These are phyloP conservation scores for Heterococcus sp. DNA, from an alignment of 108 stramenopile species.

Conservation along the genomic window DNA sequence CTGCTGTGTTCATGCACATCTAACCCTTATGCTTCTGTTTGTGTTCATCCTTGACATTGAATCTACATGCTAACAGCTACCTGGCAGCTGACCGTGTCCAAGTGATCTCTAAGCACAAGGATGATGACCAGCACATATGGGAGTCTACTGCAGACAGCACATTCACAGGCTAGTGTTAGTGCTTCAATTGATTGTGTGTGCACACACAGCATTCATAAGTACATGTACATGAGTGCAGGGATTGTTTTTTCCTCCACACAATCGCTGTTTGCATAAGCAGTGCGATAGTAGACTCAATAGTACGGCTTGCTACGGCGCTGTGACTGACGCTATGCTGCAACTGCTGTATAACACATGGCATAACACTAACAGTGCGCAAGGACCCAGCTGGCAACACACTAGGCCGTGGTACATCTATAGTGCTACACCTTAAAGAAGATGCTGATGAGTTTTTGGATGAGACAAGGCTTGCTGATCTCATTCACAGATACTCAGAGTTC, in stretches of 20 bases:
- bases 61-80: no score
- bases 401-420: slow-evolving; percentile 96
- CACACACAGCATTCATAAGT: not conserved
- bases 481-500: slow-evolving; percentile 97
- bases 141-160: slow-evolving; percentile 62
- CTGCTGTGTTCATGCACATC: no score
- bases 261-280: no score
- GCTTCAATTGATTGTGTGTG: not conserved
- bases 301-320: no score
- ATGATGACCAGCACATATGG: slow-evolving; percentile 94
- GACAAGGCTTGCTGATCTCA: slow-evolving; percentile 71
- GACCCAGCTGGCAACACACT: slow-evolving; percentile 96
- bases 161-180: slow-evolving; percentile 56
- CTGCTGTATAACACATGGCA: not conserved
- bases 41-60: not conserved
- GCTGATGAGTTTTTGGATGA: slow-evolving; percentile 72
- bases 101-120: slow-evolving; percentile 87
- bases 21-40: no score
- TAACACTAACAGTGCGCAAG: slow-evolving; percentile 59
- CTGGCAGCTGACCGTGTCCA: slow-evolving; percentile 46
- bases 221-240: no score
- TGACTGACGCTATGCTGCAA: not conserved
- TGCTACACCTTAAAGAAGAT: slow-evolving; percentile 96
- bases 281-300: no score
- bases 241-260: no score